Conservation (phyloP, 306 rosid species). For the Cucumis melo region DNA sequence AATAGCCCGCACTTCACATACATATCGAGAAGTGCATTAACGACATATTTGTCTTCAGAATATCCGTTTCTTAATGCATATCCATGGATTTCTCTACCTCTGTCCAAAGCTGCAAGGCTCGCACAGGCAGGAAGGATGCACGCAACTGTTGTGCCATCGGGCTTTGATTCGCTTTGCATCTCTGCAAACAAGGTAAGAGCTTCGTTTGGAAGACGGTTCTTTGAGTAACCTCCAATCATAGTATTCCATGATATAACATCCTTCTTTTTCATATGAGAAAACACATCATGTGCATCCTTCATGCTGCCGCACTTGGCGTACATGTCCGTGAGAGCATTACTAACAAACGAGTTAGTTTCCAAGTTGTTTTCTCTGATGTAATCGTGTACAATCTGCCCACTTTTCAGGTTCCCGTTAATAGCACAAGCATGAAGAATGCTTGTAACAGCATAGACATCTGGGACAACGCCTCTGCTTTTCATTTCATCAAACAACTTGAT, state of each 20-base stretch:
- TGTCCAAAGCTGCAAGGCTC: constrained; percentile 49
- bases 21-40: constrained; percentile 59
- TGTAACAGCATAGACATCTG: constrained; percentile 40
- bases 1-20: constrained; percentile 53
- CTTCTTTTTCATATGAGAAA: constrained; percentile 34
- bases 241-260: constrained; percentile 65
- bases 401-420: constrained; percentile 25
- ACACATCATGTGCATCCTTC: constrained; percentile 48
- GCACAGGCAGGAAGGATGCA: constrained; percentile 66
- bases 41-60: constrained; percentile 27
- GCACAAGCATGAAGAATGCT: constrained; percentile 56
- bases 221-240: constrained; percentile 62
- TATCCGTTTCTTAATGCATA: constrained; percentile 35
- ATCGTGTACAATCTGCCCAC: constrained; percentile 40
- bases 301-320: constrained; percentile 74
- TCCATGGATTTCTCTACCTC: constrained; percentile 59
- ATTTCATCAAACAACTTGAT: constrained; percentile 35
- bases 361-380: constrained; percentile 35
- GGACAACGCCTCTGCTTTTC: constrained; percentile 34
- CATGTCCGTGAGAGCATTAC: constrained; percentile 79
- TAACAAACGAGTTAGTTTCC: constrained; percentile 31
- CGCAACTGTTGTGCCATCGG: constrained; percentile 34
- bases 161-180: constrained; percentile 37
- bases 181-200: constrained; percentile 39
- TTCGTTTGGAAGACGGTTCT: constrained; percentile 41